A percentile compares a stretch with the other conserved stretches of the same genome.
phyloP scores from a whole-genome alignment of 2,329 filamentous ascomycete species.

The Hypoxylon sp. region DNA sequence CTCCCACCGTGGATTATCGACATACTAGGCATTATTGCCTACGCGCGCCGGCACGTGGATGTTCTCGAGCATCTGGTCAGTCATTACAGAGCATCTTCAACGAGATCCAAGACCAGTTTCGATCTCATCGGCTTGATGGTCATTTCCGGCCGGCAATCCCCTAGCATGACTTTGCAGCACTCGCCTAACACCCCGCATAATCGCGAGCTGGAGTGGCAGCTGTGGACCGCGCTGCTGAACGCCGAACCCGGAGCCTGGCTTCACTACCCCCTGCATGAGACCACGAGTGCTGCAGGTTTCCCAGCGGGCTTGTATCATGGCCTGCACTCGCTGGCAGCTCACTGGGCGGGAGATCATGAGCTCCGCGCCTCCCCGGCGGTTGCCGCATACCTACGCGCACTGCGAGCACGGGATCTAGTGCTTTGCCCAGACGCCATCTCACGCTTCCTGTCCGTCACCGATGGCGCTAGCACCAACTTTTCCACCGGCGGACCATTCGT shows the following conservation, averaged over 20 bases:
- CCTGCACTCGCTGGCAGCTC: conserved; percentile 13
- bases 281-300: not conserved
- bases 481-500: conserved; percentile 6
- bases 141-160: conserved; percentile 4
- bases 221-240: conserved; percentile 18
- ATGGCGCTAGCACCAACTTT: conserved; percentile 9
- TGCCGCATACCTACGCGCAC: conserved; percentile 9
- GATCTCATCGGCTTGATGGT: not conserved
- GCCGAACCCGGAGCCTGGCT: conserved; percentile 22
- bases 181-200: conserved; percentile 15
- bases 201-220: conserved; percentile 19
- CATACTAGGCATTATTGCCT: conserved; percentile 26
- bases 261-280: conserved; percentile 16
- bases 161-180: conserved; percentile 10
- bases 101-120: conserved; percentile 17
- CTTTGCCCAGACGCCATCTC: conserved; percentile 3
- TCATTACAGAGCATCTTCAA: conserved; percentile 18
- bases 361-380: conserved; percentile 10
- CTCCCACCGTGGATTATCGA: conserved; percentile 22
- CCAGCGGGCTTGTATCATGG: conserved; percentile 14
- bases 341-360: conserved; percentile 11
- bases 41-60: conserved; percentile 24
- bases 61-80: conserved; percentile 22
- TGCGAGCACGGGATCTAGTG: not conserved
- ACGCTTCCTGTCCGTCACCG: conserved; percentile 17